A percentile compares a stretch with the other conserved stretches of the same genome.
Evolutionary conservation across 2,329 filamentous ascomycete genomes (phyloP).

Genomic region (Colletotrichum scovillei): DNA sequence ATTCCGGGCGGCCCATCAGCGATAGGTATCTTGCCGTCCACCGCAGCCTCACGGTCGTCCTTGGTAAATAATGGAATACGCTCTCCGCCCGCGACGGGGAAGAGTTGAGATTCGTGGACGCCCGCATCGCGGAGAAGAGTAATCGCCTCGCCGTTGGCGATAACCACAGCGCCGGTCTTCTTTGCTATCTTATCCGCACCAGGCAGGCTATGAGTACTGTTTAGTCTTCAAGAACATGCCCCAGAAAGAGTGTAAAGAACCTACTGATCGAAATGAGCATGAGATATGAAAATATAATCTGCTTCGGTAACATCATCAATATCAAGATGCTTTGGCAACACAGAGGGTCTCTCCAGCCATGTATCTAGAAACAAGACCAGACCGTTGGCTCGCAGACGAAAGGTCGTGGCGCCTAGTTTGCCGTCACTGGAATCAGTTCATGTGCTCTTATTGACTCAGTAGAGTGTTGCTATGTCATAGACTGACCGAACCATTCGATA

Average conservation of each 20-base stretch:
- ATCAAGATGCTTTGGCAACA: no score
- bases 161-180: constrained; percentile 39
- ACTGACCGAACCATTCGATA: no score
- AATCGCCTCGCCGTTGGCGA: constrained; percentile 41
- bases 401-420: no score
- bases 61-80: constrained; percentile 39
- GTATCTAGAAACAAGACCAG: no score
- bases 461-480: no score
- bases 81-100: constrained; percentile 40
- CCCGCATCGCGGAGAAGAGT: constrained; percentile 38
- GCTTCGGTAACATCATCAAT: constrained; percentile 34
- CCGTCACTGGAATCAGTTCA: no score
- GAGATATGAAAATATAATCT: constrained; percentile 43
- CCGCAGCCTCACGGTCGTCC: not conserved
- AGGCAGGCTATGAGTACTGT: constrained; percentile 28
- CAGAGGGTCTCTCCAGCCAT: no score
- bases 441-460: no score
- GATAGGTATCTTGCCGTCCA: no score
- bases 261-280: constrained; percentile 41
- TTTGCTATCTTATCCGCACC: constrained; percentile 41
- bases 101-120: constrained; percentile 39
- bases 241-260: not conserved
- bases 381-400: no score
- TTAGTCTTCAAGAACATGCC: no score
- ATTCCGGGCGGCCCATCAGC: not conserved